Conservation (phyloP, 208 protist species). For the Leishmania braziliensis region DNA sequence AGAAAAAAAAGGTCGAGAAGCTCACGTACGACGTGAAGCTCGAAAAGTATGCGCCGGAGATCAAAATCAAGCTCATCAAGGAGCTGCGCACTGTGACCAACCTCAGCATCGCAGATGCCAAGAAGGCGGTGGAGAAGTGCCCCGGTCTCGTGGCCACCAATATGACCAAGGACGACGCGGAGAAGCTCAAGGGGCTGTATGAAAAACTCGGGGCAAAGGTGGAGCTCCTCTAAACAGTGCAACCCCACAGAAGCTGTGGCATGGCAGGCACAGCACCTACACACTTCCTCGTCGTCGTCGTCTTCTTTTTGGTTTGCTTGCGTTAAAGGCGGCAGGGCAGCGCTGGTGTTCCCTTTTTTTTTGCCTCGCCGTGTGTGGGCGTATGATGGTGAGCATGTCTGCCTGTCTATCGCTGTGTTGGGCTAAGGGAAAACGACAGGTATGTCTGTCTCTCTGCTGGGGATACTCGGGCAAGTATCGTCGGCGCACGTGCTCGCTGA, state of each 20-base stretch:
- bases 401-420: not conserved
- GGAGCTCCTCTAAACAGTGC: slow-evolving; percentile 68
- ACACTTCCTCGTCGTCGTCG: not conserved
- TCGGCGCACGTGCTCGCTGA: not conserved
- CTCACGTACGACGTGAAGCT: slow-evolving; percentile 89
- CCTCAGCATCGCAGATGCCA: slow-evolving; percentile 86
- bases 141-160: slow-evolving; percentile 89
- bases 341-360: not conserved
- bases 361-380: not conserved
- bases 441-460: not conserved
- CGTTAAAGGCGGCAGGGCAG: not conserved
- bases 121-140: slow-evolving; percentile 90
- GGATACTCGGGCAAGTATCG: not conserved
- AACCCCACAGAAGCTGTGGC: not conserved
- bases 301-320: not conserved
- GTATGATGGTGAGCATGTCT: not conserved
- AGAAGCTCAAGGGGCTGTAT: slow-evolving; percentile 89
- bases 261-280: not conserved
- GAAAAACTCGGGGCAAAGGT: slow-evolving; percentile 90
- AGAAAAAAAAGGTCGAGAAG: slow-evolving; percentile 93
- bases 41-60: slow-evolving; percentile 78
- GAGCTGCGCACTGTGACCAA: slow-evolving; percentile 88
- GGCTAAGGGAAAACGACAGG: not conserved
- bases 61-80: slow-evolving; percentile 93
- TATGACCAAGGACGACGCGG: slow-evolving; percentile 84